Percentiles rank a stretch among this genome's conserved stretches.
These are phyloP conservation scores for Pleurotus djamor DNA, from an alignment of 768 basidiomycete species.

Conservation along the genomic window DNA sequence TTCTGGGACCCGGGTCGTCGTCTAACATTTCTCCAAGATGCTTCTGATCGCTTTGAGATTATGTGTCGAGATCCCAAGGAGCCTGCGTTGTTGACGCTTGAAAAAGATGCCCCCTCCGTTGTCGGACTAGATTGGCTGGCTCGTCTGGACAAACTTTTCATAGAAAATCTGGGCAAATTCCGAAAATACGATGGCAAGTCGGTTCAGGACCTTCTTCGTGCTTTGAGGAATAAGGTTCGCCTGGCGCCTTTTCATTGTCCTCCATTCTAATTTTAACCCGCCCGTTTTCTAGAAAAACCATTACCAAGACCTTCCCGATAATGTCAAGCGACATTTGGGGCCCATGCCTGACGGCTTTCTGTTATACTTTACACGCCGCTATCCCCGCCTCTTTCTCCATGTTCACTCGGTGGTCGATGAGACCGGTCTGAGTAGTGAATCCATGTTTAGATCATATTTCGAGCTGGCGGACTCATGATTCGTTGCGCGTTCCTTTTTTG, in stretches of 20 bases:
- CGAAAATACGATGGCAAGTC: constrained; percentile 93
- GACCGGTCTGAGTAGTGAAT: constrained; percentile 73
- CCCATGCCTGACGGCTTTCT: constrained; percentile 92
- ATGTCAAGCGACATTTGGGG: constrained; percentile 85
- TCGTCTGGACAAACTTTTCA: constrained; percentile 83
- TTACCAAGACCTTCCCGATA: constrained; percentile 94
- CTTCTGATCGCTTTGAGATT: constrained; percentile 96
- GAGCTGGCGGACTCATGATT: constrained; percentile 51
- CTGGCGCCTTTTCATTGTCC: background rate
- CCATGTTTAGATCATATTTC: constrained; percentile 92
- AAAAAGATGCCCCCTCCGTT: constrained; percentile 63
- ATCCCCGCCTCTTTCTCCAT: constrained; percentile 88
- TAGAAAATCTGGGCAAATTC: constrained; percentile 95
- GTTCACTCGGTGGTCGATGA: constrained; percentile 81
- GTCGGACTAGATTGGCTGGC: constrained; percentile 92
- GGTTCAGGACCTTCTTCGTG: constrained; percentile 90
- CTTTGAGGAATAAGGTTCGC: constrained; percentile 91
- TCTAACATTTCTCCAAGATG: constrained; percentile 93
- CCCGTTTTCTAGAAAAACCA: constrained; percentile 79
- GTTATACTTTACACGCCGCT: constrained; percentile 91
- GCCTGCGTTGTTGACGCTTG: constrained; percentile 68
- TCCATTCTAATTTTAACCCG: background rate
- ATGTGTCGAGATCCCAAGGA: constrained; percentile 94
- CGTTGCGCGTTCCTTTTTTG: background rate
- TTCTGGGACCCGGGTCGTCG: constrained; percentile 93